Percentiles rank a stretch among this genome's conserved stretches.
These are phyloP conservation scores for Exobasidium cylindrosporum DNA, from an alignment of 1,284 basidiomycete species.

Conservation along the genomic window DNA sequence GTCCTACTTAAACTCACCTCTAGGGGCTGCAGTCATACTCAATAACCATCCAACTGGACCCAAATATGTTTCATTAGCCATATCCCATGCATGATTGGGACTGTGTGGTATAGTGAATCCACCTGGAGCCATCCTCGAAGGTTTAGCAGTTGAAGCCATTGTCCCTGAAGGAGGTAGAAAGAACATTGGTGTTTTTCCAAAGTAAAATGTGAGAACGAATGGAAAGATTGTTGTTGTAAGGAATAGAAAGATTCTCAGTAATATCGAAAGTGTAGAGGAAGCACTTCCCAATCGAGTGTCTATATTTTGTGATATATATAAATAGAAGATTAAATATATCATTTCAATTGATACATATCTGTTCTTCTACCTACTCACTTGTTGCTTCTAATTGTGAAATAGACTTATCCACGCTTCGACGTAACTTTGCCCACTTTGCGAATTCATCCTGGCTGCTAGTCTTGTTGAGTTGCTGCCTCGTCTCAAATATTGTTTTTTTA, in stretches of 20 bases:
- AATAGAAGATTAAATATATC: not conserved
- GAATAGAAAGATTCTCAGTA: conserved; percentile 43
- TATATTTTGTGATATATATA: not conserved
- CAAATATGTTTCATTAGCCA: conserved; percentile 17
- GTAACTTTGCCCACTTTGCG: conserved; percentile 94
- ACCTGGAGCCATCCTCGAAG: conserved; percentile 40
- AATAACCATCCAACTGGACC: conserved; percentile 25
- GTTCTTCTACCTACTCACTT: conserved; percentile 59
- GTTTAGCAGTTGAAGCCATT: not conserved
- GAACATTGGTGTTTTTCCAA: conserved; percentile 50
- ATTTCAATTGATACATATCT: too few relatives aligned
- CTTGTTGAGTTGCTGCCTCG: conserved; percentile 78
- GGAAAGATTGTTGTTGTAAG: conserved; percentile 44
- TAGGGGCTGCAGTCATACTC: conserved; percentile 25
- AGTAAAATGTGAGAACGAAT: conserved; percentile 48
- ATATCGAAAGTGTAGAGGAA: conserved; percentile 24
- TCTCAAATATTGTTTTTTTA: conserved; percentile 57
- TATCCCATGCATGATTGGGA: conserved; percentile 6
- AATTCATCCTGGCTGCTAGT: conserved; percentile 97
- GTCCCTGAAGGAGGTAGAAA: conserved; percentile 39
- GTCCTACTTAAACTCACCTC: conserved; percentile 4
- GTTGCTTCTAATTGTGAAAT: conserved; percentile 87
- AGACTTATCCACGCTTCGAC: conserved; percentile 86
- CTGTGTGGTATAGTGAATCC: conserved; percentile 20
- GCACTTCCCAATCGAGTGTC: conserved; percentile 2